phyloP scores from a whole-genome alignment of 2,329 filamentous ascomycete genomes.

The Xylaria sp. region DNA sequence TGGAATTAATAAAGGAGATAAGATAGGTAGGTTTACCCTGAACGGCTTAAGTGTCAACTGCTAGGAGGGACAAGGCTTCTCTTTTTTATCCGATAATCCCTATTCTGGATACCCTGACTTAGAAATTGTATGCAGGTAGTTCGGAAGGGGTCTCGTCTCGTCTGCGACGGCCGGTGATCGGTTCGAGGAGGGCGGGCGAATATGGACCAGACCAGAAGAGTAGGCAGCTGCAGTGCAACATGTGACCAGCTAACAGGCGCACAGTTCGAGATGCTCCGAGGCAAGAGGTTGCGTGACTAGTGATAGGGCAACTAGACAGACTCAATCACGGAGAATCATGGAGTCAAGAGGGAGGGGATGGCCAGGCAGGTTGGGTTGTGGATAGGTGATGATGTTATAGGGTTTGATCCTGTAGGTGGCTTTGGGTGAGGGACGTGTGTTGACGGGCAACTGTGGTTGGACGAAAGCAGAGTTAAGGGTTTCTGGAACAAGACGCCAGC shows the following conservation, averaged over 20 bases:
- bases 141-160: neutral
- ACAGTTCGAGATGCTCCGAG: neutral
- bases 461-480: slow-evolving; percentile 26
- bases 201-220: neutral
- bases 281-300: slow-evolving; percentile 8
- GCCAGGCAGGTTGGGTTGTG: neutral
- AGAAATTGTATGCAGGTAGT: neutral
- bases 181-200: slow-evolving; percentile 1
- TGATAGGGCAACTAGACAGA: neutral
- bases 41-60: neutral
- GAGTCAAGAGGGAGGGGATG: slow-evolving; percentile 1
- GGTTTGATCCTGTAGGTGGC: slow-evolving; percentile 36
- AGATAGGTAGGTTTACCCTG: slow-evolving; percentile 1
- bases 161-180: slow-evolving; percentile 2
- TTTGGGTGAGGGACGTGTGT: slow-evolving; percentile 40
- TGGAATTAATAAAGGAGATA: neutral
- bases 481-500: slow-evolving; percentile 9
- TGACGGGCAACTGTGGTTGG: slow-evolving; percentile 41
- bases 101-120: neutral
- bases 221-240: slow-evolving; percentile 4
- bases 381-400: slow-evolving; percentile 18
- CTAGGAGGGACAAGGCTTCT: neutral
- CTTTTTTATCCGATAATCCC: neutral
- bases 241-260: slow-evolving; percentile 10
- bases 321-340: neutral